These are phyloP conservation scores for Dichotomopilus funicola DNA, from an alignment of 2,329 filamentous ascomycete species.

Conservation along the genomic window DNA sequence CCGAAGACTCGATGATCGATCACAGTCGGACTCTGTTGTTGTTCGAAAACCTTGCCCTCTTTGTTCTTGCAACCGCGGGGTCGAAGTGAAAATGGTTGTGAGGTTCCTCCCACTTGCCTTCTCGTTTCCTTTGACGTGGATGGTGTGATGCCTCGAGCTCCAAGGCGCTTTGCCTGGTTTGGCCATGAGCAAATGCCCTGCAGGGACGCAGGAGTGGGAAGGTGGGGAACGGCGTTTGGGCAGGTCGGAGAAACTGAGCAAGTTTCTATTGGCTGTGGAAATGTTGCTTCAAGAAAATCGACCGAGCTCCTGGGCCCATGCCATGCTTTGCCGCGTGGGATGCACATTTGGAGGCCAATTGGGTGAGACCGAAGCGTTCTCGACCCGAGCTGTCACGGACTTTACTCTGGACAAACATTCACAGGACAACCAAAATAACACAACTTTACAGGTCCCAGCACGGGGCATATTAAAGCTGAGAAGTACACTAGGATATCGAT, in stretches of 20 bases:
- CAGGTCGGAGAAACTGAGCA: slow-evolving; percentile 28
- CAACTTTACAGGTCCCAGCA: too few species aligned
- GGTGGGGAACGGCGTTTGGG: slow-evolving; percentile 21
- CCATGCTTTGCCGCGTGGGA: background rate
- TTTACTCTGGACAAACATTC: too few species aligned
- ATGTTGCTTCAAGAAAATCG: slow-evolving; percentile 1
- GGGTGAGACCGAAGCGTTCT: background rate
- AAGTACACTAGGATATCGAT: too few species aligned
- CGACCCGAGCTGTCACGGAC: too few species aligned
- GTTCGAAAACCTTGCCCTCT: background rate
- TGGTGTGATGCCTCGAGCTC: slow-evolving; percentile 2
- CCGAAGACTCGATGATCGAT: background rate
- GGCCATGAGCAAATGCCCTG: background rate
- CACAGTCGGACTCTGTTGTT: background rate
- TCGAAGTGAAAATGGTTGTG: background rate
- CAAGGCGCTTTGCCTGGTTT: slow-evolving; percentile 10
- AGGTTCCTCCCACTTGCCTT: background rate
- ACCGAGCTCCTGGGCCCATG: background rate
- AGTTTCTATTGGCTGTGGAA: slow-evolving; percentile 35
- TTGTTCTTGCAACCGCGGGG: background rate
- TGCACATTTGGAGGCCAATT: background rate
- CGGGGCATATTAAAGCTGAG: too few species aligned
- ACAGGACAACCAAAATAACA: too few species aligned
- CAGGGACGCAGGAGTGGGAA: slow-evolving; percentile 12
- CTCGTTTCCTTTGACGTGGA: background rate